Evolutionary conservation across 2,329 filamentous ascomycete genomes (phyloP).

Genomic region (Fusarium sp.): DNA sequence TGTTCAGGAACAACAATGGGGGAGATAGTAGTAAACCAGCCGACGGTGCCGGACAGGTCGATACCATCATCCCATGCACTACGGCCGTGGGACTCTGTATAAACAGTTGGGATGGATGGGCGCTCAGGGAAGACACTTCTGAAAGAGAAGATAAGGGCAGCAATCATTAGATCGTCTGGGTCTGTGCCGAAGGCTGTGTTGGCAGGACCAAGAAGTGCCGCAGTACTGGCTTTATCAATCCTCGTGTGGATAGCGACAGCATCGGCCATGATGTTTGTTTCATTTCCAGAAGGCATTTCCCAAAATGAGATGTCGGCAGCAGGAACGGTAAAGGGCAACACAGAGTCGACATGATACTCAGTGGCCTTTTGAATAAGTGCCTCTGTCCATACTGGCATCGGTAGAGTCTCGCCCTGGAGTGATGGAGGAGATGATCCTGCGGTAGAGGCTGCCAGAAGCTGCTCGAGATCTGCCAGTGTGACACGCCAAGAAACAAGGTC

Average conservation of each 20-base stretch:
- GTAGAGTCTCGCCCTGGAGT: background rate
- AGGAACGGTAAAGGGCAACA: background rate
- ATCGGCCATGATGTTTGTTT: background rate
- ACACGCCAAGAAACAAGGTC: constrained; percentile 34
- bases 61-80: constrained; percentile 1
- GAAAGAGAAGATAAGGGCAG: background rate
- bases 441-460: background rate
- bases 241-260: background rate
- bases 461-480: constrained; percentile 22
- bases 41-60: background rate
- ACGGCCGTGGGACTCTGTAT: constrained; percentile 5
- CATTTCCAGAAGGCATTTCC: background rate
- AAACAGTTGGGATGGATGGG: background rate
- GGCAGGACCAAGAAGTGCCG: background rate
- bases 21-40: background rate
- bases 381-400: background rate
- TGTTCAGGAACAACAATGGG: background rate
- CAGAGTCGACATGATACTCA: background rate
- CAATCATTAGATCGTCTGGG: background rate
- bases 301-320: background rate
- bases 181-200: constrained; percentile 2
- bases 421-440: background rate
- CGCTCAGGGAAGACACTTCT: background rate
- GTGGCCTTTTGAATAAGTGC: background rate
- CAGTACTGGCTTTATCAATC: background rate